These are phyloP conservation scores for Colletotrichum sp. DNA, from an alignment of 2,329 filamentous ascomycete species.

Conservation along the genomic window DNA sequence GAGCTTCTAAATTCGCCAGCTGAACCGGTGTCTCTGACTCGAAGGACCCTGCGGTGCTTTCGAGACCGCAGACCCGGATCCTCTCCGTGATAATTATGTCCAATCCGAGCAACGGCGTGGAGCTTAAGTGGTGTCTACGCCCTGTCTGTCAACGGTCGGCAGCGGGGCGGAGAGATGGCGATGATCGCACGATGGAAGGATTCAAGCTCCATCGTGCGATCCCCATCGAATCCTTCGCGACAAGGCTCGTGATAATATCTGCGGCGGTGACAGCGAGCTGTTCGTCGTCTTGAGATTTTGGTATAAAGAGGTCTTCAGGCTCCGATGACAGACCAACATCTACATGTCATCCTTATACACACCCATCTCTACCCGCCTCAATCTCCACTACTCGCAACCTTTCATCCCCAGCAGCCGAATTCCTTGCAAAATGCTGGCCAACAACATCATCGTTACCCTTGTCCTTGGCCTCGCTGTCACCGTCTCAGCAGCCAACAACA, in stretches of 20 bases:
- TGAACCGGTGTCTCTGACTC: background rate
- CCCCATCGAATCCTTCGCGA: background rate
- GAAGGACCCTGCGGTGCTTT: background rate
- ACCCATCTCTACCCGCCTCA: too few species aligned
- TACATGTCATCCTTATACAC: too few species aligned
- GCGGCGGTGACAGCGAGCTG: background rate
- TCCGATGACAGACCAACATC: too few species aligned
- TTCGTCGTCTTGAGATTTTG: background rate
- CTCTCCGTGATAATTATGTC: background rate
- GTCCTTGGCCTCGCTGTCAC: background rate
- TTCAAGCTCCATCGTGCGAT: background rate
- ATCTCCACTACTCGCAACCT: too few species aligned
- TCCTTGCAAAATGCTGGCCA: background rate
- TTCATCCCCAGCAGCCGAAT: too few species aligned
- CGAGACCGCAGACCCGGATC: background rate
- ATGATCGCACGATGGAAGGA: background rate
- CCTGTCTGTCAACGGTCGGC: background rate
- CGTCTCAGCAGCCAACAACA: background rate
- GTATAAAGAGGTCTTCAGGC: too few species aligned
- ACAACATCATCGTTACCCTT: background rate
- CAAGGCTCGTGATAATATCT: background rate
- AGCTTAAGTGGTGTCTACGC: background rate
- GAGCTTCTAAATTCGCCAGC: background rate
- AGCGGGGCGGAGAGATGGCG: background rate
- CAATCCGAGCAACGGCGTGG: background rate